Evolutionary conservation across 345 rosid species (phyloP).

Genomic region (Nephelium lappaceum): DNA sequence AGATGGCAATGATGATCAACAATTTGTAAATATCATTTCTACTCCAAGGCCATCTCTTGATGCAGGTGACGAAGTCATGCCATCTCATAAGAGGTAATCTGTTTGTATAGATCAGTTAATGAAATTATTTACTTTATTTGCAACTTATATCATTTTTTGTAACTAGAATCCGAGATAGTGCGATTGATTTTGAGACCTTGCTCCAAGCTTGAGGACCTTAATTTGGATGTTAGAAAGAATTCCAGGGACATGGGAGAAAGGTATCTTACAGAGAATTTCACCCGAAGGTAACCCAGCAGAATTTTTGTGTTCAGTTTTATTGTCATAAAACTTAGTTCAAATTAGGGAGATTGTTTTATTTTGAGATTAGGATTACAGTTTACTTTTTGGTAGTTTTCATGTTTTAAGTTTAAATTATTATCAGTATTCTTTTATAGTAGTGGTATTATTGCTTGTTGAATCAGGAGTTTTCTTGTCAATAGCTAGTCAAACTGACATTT

Average conservation of each 20-base stretch:
- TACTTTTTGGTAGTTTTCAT: background rate
- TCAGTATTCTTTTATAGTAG: background rate
- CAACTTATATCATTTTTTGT: constrained; percentile 13
- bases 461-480: background rate
- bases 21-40: constrained; percentile 26
- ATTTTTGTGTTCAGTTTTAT: background rate
- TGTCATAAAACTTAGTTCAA: background rate
- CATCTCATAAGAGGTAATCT: constrained; percentile 51
- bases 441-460: background rate
- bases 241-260: constrained; percentile 37
- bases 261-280: constrained; percentile 27
- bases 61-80: constrained; percentile 36
- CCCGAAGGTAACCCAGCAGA: constrained; percentile 43
- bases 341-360: background rate
- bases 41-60: constrained; percentile 30
- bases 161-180: constrained; percentile 45
- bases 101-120: background rate
- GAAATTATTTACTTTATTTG: constrained; percentile 2
- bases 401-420: background rate
- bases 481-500: background rate
- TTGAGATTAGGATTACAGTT: background rate
- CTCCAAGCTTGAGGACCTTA: constrained; percentile 72
- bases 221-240: constrained; percentile 66
- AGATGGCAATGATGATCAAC: constrained; percentile 39
- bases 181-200: constrained; percentile 72